phyloP scores from a whole-genome alignment of 345 rosid species.

The Toxicodendron radicans region DNA sequence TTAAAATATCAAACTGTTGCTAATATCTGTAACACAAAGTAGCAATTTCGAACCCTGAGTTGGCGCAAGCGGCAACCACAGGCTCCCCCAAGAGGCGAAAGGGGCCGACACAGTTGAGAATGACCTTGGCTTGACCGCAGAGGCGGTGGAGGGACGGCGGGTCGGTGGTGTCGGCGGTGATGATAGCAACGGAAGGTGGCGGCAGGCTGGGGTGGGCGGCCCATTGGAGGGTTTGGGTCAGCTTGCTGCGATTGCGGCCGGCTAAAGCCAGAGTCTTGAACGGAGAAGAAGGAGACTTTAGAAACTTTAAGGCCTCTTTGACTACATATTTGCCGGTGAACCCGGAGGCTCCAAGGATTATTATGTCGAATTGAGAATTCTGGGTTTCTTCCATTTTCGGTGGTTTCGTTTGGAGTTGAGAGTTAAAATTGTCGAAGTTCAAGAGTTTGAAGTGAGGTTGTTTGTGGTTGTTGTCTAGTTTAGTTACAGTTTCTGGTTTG shows the following conservation, averaged over 20 bases:
- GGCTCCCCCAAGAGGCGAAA: constrained; percentile 75
- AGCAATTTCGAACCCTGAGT: constrained; percentile 52
- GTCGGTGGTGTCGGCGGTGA: constrained; percentile 71
- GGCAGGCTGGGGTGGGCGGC: constrained; percentile 62
- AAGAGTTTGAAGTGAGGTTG: no score
- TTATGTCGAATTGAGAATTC: constrained; percentile 44
- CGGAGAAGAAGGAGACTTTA: constrained; percentile 54
- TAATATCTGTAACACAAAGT: not conserved
- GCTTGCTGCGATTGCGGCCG: constrained; percentile 66
- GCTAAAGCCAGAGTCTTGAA: constrained; percentile 74
- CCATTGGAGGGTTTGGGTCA: constrained; percentile 64
- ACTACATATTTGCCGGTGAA: constrained; percentile 78
- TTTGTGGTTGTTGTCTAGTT: no score
- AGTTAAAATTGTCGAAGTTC: no score
- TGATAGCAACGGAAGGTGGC: constrained; percentile 58
- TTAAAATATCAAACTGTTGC: not conserved
- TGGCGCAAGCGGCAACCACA: constrained; percentile 77
- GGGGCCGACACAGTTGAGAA: constrained; percentile 90
- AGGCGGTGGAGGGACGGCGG: constrained; percentile 69
- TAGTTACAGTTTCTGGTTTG: no score
- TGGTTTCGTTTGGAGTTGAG: not conserved
- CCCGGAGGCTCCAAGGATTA: constrained; percentile 79
- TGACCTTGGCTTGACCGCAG: constrained; percentile 62
- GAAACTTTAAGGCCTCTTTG: constrained; percentile 72
- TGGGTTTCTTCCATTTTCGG: constrained; percentile 22